A percentile compares a stretch with the other conserved stretches of the same genome.
phyloP scores from a whole-genome alignment of 768 basidiomycete species.

The Megacollybia marginata region DNA sequence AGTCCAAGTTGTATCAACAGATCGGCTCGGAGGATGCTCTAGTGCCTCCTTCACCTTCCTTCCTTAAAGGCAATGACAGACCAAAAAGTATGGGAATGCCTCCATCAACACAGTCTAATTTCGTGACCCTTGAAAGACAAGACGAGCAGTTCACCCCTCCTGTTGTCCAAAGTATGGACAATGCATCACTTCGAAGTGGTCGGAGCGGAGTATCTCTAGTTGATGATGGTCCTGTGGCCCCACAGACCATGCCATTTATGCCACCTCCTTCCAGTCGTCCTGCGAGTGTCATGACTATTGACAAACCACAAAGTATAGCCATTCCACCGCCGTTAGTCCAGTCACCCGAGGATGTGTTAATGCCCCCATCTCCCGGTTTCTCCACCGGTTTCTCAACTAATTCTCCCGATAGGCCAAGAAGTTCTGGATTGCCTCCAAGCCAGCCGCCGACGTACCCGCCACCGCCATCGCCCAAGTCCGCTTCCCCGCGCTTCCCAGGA shows the following conservation, averaged over 20 bases:
- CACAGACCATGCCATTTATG: not conserved
- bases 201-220: not conserved
- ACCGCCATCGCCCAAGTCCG: not conserved
- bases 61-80: conserved; percentile 17
- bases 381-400: not conserved
- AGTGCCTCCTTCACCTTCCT: conserved; percentile 2
- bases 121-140: not conserved
- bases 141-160: conserved; percentile 2
- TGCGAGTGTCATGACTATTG: not conserved
- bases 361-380: not conserved
- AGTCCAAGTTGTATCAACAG: conserved; percentile 3
- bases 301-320: not conserved
- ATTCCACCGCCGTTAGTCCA: not conserved
- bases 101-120: not conserved
- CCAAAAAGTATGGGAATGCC: conserved; percentile 19
- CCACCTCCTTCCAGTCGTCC: not conserved
- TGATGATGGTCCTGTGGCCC: not conserved
- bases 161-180: not conserved
- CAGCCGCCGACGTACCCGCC: not conserved
- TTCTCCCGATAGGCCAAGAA: not conserved
- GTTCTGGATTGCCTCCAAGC: not conserved
- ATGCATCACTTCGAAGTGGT: not conserved
- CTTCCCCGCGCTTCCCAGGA: not conserved
- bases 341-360: not conserved
- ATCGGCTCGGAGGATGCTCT: conserved; percentile 21